Conservation (phyloP, 495 filamentous ascomycete species). For the Penicillium subrubescens region DNA sequence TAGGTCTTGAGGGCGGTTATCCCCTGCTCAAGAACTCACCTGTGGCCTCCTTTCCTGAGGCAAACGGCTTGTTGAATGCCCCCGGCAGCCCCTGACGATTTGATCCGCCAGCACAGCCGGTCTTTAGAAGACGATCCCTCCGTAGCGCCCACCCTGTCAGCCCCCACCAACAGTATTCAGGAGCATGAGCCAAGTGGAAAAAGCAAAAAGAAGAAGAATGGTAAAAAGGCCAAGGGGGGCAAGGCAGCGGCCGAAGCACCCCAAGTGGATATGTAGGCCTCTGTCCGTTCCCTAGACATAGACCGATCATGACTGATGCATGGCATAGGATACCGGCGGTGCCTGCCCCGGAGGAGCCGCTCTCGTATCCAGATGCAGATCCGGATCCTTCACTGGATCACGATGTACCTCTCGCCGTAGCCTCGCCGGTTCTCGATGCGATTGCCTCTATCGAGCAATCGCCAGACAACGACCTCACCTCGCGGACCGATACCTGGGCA, state of each 20-base stretch:
- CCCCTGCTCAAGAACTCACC: constrained; percentile 5
- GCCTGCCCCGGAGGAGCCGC: constrained; percentile 37
- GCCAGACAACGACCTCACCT: constrained; percentile 37
- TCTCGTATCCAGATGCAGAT: constrained; percentile 34
- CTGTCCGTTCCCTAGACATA: neutral
- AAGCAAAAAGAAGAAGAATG: constrained; percentile 50
- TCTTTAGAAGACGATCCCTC: constrained; percentile 41
- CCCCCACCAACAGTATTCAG: constrained; percentile 26
- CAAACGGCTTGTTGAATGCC: constrained; percentile 47
- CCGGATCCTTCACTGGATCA: constrained; percentile 19
- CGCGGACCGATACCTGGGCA: constrained; percentile 51
- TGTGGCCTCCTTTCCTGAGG: constrained; percentile 36
- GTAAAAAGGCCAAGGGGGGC: constrained; percentile 42
- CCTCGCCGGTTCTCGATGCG: constrained; percentile 48
- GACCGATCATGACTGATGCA: neutral
- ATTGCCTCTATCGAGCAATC: constrained; percentile 38
- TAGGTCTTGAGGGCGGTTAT: constrained; percentile 41
- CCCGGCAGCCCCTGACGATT: constrained; percentile 50
- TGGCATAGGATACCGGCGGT: constrained; percentile 28
- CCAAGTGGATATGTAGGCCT: constrained; percentile 47
- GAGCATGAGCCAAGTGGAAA: constrained; percentile 49
- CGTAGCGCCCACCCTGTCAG: constrained; percentile 34
- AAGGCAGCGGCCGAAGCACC: constrained; percentile 38
- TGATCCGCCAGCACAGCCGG: constrained; percentile 46
- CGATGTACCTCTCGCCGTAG: constrained; percentile 34